A percentile compares a stretch with the other conserved stretches of the same genome.
phyloP scores from a whole-genome alignment of 345 rosid genomes.

The Citrus medica region DNA sequence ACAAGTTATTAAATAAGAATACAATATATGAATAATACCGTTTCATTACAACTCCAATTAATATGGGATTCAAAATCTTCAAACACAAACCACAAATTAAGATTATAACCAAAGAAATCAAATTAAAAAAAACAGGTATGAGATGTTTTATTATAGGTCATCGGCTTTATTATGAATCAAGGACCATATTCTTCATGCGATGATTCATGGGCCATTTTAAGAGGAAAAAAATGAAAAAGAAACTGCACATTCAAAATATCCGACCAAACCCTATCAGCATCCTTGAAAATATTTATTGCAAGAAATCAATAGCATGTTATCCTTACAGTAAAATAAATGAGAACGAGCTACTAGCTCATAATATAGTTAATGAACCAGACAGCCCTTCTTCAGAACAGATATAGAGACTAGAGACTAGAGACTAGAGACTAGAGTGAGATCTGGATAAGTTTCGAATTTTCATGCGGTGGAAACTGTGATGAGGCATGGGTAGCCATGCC shows the following conservation, averaged over 20 bases:
- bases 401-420: background rate
- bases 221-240: no score
- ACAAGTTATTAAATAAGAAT: no score
- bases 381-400: no score
- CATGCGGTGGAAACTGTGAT: no score
- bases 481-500: background rate
- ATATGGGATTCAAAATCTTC: background rate
- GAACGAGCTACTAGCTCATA: background rate
- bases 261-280: constrained; percentile 2
- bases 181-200: background rate
- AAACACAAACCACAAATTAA: background rate
- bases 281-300: constrained; percentile 13
- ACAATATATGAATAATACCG: no score
- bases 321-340: constrained; percentile 13
- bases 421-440: background rate
- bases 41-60: no score
- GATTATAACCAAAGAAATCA: background rate
- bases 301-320: background rate
- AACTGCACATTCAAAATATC: background rate
- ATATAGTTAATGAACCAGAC: background rate
- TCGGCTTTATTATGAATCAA: background rate
- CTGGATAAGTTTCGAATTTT: background rate
- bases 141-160: background rate
- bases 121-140: background rate
- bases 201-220: background rate